Evolutionary conservation across 306 rosid genomes (phyloP), one percentile per base, ranked within the genome.

Genomic region (Amphicarpaea edgeworthii): DNA sequence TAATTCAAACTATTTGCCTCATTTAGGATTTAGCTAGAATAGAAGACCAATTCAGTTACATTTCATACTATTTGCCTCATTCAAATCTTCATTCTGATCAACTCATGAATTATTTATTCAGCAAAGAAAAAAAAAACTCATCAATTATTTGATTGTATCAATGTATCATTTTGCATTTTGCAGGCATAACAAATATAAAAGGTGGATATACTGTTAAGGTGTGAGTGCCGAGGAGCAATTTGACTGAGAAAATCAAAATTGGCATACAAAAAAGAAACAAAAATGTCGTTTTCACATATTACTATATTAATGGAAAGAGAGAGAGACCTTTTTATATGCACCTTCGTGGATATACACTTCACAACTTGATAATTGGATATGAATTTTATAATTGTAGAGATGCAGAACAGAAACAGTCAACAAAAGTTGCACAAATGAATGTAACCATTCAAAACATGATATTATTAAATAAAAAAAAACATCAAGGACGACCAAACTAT

Each of bases 191-290:
- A 72, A 66, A 49, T 38, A 9, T 58, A 60, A 61, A 21, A 21
- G 64, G 12, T 15, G 58, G 12, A 58, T 41, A 58, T 41, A 16
- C 8, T 60, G 14, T 40, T 38, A 12, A 12, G 40, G 65, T 57
- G 34, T 55, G 34, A 53, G 8, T 0, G 14, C 17, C 49, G 8
- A 17, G 54, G 68, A 11, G 15, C 12, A 34, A 43, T 79, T 72
- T 80, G 85, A 77, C 77, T 24, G 37, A 15, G 21, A 60, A 79
- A 83, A 62, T 69, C 61, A 77, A 81, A 4, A 81, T 77, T 55
- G 61, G 75, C 8, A 51, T 51, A 77, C n/a, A 67, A 32, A 28
- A 28, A 28, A n/a, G n/a, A n/a, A n/a, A n/a, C n/a, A n/a, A n/a
- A 17, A 17, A 23, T 26, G 51, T 69, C 83, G 45, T 51, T 67